Conservation (phyloP, 768 basidiomycete genomes). For the Tephrocybe sp. region DNA sequence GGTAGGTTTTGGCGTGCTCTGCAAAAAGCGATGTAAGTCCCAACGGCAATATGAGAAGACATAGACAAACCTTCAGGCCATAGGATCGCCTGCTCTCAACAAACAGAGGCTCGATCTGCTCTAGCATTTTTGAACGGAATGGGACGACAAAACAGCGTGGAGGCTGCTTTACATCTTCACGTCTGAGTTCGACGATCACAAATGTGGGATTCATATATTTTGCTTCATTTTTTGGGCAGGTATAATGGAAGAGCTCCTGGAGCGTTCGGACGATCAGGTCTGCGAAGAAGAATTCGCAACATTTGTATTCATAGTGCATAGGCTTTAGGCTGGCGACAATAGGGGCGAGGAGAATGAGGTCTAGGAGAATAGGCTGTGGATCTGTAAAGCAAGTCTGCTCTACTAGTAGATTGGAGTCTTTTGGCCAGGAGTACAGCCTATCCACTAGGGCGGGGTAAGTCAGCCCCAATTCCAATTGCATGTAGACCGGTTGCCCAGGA, state of each 20-base stretch:
- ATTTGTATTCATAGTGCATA: constrained; percentile 1
- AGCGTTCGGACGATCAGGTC: constrained; percentile 8
- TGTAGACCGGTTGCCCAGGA: constrained; percentile 1
- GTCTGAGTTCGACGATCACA: constrained; percentile 3
- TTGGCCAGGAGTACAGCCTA: constrained; percentile 7
- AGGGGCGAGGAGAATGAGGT: constrained; percentile 8
- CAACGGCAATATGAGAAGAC: background rate
- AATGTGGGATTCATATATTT: constrained; percentile 10
- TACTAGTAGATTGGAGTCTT: constrained; percentile 1
- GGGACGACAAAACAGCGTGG: constrained; percentile 9
- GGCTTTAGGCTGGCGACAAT: constrained; percentile 1
- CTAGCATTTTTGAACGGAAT: constrained; percentile 7
- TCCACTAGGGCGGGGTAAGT: constrained; percentile 4
- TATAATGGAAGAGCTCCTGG: constrained; percentile 8
- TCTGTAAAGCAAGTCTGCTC: constrained; percentile 10
- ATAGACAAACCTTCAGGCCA: constrained; percentile 3
- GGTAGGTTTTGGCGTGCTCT: constrained; percentile 6
- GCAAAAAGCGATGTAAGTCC: background rate
- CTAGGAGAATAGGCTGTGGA: constrained; percentile 5
- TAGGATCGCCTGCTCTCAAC: background rate
- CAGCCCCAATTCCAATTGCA: constrained; percentile 2
- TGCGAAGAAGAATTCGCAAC: constrained; percentile 9
- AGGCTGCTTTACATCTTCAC: constrained; percentile 1
- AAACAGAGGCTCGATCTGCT: constrained; percentile 8
- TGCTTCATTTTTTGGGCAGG: background rate